Evolutionary conservation across 306 rosid genomes (phyloP).

Genomic region (Chamaecrista fasciculata): DNA sequence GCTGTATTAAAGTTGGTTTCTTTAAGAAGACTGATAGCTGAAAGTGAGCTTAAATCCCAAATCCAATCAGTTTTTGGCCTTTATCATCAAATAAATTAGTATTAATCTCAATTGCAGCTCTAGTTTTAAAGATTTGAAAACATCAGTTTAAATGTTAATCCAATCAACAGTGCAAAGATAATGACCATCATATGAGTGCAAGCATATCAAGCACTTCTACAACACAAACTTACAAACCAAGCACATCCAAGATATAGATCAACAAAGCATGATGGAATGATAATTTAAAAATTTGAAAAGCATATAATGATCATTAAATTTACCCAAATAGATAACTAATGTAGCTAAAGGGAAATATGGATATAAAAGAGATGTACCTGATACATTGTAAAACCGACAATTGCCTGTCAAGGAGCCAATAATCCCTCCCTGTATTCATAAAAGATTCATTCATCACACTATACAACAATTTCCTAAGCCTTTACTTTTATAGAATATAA

Average conservation of each 20-base stretch:
- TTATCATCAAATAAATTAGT: not conserved
- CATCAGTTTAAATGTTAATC: not conserved
- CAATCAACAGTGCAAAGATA: not conserved
- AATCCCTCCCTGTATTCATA: conserved; percentile 66
- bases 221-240: conserved; percentile 14
- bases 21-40: not conserved
- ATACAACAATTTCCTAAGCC: conserved; percentile 19
- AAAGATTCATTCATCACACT: conserved; percentile 26
- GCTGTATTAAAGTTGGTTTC: not conserved
- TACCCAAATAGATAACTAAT: conserved; percentile 13
- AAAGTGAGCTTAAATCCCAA: not conserved
- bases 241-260: conserved; percentile 12
- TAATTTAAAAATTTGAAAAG: conserved; percentile 12
- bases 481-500: conserved; percentile 27
- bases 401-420: conserved; percentile 79
- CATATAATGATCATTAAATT: conserved; percentile 17
- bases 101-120: not conserved
- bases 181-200: not conserved
- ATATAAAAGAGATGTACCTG: conserved; percentile 52
- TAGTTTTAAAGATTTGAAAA: not conserved
- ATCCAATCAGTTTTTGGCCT: not conserved
- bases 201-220: not conserved
- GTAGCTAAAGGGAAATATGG: conserved; percentile 22
- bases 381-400: conserved; percentile 70
- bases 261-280: conserved; percentile 10